A percentile compares a stretch with the other conserved stretches of the same genome.
Evolutionary conservation across 768 basidiomycete genomes (phyloP).

Genomic region (Sistotremastrum suecicum): DNA sequence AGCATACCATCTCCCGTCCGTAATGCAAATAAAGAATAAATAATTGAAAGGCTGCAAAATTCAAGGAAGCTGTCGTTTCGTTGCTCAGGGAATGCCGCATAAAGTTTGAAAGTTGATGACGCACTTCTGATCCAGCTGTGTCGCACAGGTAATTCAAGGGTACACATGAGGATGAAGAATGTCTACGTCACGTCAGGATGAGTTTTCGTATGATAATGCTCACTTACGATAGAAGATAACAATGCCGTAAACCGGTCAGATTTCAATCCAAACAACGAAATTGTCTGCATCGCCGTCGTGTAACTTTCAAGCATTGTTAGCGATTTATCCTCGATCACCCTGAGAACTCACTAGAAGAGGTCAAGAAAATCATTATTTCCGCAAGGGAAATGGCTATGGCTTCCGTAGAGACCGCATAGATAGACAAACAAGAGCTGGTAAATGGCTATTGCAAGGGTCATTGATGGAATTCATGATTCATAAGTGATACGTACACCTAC

Average conservation of each 20-base stretch:
- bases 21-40: slow-evolving; percentile 7
- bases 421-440: slow-evolving; percentile 4
- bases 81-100: background rate
- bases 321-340: background rate
- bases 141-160: slow-evolving; percentile 23
- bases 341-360: slow-evolving; percentile 27
- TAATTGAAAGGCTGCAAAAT: slow-evolving; percentile 1
- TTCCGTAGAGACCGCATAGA: slow-evolving; percentile 28
- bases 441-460: too few relatives aligned
- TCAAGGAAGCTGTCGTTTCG: background rate
- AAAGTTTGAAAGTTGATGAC: background rate
- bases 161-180: slow-evolving; percentile 16
- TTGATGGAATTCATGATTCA: slow-evolving; percentile 10
- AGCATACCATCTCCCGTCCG: slow-evolving; percentile 4
- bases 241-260: slow-evolving; percentile 2
- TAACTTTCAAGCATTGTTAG: background rate
- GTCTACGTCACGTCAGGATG: slow-evolving; percentile 3
- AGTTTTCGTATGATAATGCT: too few relatives aligned
- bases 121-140: slow-evolving; percentile 18
- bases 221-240: background rate
- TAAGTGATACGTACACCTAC: background rate
- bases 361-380: slow-evolving; percentile 32
- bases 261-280: slow-evolving; percentile 3
- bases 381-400: slow-evolving; percentile 24
- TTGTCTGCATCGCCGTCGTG: slow-evolving; percentile 1